Evolutionary conservation across 2,329 filamentous ascomycete genomes (phyloP).

Genomic region (Alternaria gaisen): DNA sequence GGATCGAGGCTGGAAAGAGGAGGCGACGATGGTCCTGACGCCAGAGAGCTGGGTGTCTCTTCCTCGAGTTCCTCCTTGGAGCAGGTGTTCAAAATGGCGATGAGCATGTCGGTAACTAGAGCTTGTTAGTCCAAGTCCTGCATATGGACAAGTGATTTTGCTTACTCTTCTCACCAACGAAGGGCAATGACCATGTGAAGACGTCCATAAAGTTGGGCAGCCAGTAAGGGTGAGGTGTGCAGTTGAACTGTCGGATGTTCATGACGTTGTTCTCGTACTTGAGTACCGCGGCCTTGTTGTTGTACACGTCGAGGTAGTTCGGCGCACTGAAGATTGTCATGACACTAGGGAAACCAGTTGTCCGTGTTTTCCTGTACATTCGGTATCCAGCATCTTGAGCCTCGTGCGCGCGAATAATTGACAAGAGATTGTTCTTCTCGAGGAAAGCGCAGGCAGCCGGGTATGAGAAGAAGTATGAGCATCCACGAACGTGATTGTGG

Average conservation of each 20-base stretch:
- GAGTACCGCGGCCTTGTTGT: slow-evolving; percentile 98
- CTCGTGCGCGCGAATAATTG: slow-evolving; percentile 96
- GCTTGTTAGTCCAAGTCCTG: slow-evolving; percentile 26
- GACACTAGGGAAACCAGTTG: slow-evolving; percentile 97
- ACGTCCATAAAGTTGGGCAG: slow-evolving; percentile 99
- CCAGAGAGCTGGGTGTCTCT: slow-evolving; percentile 78
- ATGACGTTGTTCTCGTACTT: slow-evolving; percentile 99
- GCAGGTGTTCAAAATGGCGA: slow-evolving; percentile 96
- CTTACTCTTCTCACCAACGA: slow-evolving; percentile 88
- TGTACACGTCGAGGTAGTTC: slow-evolving; percentile 99
- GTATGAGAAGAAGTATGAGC: slow-evolving; percentile 99
- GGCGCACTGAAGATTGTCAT: slow-evolving; percentile 99
- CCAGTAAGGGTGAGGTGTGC: slow-evolving; percentile 99
- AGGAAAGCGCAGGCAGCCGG: slow-evolving; percentile 96
- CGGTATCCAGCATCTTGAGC: slow-evolving; percentile 98
- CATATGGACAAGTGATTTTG: not conserved
- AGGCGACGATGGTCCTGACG: slow-evolving; percentile 78
- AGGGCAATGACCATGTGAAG: slow-evolving; percentile 99
- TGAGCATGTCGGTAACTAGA: slow-evolving; percentile 92
- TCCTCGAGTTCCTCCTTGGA: slow-evolving; percentile 97
- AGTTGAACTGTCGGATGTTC: slow-evolving; percentile 99
- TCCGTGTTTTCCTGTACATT: slow-evolving; percentile 99
- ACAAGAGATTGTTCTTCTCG: slow-evolving; percentile 98
- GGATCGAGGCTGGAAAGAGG: slow-evolving; percentile 72
- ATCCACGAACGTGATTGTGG: slow-evolving; percentile 97